These are phyloP conservation scores for Glycyrrhiza uralensis DNA, from an alignment of 306 rosid species.

Conservation along the genomic window DNA sequence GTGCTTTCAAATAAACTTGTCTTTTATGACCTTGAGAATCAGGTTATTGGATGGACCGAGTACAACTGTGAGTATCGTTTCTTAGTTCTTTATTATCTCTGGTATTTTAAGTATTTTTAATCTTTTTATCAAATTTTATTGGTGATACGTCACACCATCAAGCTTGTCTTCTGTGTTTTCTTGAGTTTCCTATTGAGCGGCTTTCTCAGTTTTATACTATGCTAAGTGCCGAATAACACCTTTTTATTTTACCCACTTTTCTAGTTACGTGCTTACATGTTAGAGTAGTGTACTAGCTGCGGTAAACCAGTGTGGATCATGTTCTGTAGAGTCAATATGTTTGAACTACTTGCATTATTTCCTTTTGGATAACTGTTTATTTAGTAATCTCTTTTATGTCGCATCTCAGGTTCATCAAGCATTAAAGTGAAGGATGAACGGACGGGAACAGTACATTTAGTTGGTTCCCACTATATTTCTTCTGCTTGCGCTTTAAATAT, in stretches of 20 bases:
- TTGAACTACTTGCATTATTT: slow-evolving; percentile 10
- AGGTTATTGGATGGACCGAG: slow-evolving; percentile 90
- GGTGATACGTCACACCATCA: not conserved
- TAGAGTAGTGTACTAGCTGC: not conserved
- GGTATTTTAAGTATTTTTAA: not conserved
- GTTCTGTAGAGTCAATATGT: not conserved
- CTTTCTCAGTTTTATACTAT: not conserved
- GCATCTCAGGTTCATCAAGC: slow-evolving; percentile 82
- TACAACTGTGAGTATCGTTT: slow-evolving; percentile 76
- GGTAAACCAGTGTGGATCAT: not conserved
- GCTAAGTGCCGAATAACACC: not conserved
- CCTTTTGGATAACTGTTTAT: not conserved
- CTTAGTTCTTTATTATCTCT: not conserved
- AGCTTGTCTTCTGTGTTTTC: not conserved
- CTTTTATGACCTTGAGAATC: slow-evolving; percentile 84
- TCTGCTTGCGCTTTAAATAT: slow-evolving; percentile 44
- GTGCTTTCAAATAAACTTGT: slow-evolving; percentile 93
- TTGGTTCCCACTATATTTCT: slow-evolving; percentile 67
- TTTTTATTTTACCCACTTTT: not conserved
- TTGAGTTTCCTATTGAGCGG: not conserved
- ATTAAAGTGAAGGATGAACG: slow-evolving; percentile 80
- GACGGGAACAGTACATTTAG: slow-evolving; percentile 92
- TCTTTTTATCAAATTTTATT: not conserved
- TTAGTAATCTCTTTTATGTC: slow-evolving; percentile 22
- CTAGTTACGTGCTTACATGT: not conserved